Base-by-base conservation (phyloP, 2,329 filamentous ascomycete genomes). In the Botryotinia convoluta region DNA sequence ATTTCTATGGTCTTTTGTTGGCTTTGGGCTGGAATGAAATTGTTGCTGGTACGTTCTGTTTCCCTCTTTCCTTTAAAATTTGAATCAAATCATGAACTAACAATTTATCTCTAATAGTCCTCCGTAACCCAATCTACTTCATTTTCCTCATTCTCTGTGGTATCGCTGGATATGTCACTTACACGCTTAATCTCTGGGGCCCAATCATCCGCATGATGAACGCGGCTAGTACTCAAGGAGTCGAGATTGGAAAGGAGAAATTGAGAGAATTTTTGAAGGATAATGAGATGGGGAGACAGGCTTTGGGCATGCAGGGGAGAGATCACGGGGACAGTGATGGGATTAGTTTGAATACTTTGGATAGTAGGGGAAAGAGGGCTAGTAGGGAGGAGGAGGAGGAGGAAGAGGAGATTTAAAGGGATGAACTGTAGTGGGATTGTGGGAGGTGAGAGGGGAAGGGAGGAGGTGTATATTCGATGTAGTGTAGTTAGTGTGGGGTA, bases 1-100 rank as follows among this genome's bases (percentile, higher is more conserved):
- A 98, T 83, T 98, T 99, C 83, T 99, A 98, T 79, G 93, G 90
- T 60, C 83, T 98, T 73, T 86, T 99, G 73, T 85, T 99, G 76
- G 93, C 94, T 35, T 86, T 99, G 67, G 96, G 96, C n/a, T 99
- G 96, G 96, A 99, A 99, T 83, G 96, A 99, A 84, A 95, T 99
- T 76, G 86, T 97, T 77, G 93, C 95, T 80, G 94, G 95, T 97
- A 87, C 87, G 92, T 82, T 65, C 61, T 75, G 8, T 14, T 14
- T 37, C 39, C 8, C 32, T 32, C 20, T 59, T 3, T 26, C 1
- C 26, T 44, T 20, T 9, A 16, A 39, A 68, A 29, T 57, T 29
- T 29, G 14, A 29, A 57, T 32, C n/a, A 18, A 8, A 8, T 32
- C 4, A 6, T 32, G 26, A 37, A 51, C 61, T 72, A n/a, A 72